Percentiles rank a stretch among this genome's conserved stretches.
Evolutionary conservation across 2,329 filamentous ascomycete species (phyloP).

Genomic region (Amauroascus niger): DNA sequence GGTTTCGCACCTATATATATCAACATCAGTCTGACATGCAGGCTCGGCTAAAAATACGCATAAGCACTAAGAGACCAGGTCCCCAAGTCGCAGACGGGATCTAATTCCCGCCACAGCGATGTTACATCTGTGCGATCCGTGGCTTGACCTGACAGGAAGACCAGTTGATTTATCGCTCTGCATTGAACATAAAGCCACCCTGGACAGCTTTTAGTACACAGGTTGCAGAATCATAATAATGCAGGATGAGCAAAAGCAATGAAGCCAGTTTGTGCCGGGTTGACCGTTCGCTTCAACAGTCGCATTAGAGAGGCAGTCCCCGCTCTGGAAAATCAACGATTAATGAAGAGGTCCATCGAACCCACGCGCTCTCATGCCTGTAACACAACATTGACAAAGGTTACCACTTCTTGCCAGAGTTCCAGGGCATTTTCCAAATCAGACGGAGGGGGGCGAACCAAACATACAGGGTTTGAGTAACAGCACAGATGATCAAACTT

Average conservation of each 20-base stretch:
- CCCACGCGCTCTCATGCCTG: background rate
- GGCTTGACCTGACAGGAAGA: background rate
- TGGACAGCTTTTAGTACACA: too few relatives aligned
- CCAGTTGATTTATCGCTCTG: background rate
- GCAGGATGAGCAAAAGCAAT: background rate
- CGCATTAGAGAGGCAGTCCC: background rate
- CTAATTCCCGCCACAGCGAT: conserved; percentile 1
- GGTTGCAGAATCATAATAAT: background rate
- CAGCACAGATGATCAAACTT: background rate
- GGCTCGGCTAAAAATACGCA: conserved; percentile 7
- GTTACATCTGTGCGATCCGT: conserved; percentile 6
- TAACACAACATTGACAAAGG: background rate
- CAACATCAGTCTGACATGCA: conserved; percentile 3
- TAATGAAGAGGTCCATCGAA: background rate
- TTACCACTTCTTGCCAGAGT: background rate
- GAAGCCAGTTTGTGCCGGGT: background rate
- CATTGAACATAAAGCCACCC: background rate
- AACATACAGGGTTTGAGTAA: conserved; percentile 3
- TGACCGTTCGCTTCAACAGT: background rate
- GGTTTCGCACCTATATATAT: background rate
- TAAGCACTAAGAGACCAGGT: conserved; percentile 9
- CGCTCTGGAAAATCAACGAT: background rate
- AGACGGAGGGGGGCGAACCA: too few relatives aligned
- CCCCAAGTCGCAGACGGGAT: background rate
- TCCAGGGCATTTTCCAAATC: conserved; percentile 3